Conservation (phyloP, 176 grass and related monocot genomes). For the Aegilops umbellulata region DNA sequence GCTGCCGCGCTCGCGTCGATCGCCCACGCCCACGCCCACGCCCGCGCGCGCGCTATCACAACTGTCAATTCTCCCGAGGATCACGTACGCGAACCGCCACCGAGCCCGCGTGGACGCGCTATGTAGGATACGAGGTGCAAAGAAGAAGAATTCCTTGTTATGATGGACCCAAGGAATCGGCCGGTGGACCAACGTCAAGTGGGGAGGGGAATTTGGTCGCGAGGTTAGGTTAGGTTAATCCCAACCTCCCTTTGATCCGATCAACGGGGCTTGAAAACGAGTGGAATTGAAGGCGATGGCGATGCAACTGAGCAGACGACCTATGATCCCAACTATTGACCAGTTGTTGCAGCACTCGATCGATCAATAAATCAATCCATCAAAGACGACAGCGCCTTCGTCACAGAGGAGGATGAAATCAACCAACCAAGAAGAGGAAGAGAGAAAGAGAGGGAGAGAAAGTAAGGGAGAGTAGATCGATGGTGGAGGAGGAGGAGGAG, state of each 20-base stretch:
- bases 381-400: background rate
- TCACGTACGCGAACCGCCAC: background rate
- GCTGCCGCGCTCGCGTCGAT: background rate
- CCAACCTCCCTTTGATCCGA: background rate
- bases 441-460: no score
- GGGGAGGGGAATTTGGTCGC: background rate
- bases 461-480: no score
- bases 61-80: background rate
- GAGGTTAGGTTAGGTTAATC: background rate
- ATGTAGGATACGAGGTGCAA: background rate
- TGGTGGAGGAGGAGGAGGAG: background rate
- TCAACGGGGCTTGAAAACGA: slow-evolving; percentile 12
- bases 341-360: background rate
- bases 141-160: background rate
- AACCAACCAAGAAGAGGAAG: background rate
- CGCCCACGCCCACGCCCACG: background rate
- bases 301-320: background rate
- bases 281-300: background rate
- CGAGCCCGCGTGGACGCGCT: background rate
- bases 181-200: background rate
- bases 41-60: background rate
- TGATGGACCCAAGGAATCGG: background rate
- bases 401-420: background rate
- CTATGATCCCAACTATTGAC: background rate
- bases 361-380: background rate